These are phyloP conservation scores for Aurantiochytrium sp. DNA, from an alignment of 108 stramenopile genomes.

Conservation along the genomic window DNA sequence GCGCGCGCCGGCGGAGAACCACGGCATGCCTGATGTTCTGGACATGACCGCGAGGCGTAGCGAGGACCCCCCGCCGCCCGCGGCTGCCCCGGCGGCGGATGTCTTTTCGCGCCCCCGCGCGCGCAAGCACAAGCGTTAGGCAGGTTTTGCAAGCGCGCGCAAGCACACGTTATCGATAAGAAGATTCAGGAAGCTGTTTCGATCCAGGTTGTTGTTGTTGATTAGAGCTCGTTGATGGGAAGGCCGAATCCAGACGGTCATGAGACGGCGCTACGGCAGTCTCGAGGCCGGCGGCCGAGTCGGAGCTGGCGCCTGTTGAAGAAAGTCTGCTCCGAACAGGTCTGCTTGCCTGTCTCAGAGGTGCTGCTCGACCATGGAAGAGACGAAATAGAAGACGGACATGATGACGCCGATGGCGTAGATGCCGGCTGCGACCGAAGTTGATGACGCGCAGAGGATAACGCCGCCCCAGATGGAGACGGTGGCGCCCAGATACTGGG, in stretches of 20 bases:
- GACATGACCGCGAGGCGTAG: background rate
- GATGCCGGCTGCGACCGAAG: background rate
- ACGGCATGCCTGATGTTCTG: background rate
- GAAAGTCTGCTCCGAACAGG: no score
- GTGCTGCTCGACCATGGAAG: constrained; percentile 11
- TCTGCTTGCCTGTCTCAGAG: no score
- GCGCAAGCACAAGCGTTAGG: no score
- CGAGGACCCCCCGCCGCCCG: background rate
- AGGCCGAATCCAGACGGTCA: background rate
- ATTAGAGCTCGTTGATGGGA: background rate
- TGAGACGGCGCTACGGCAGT: background rate
- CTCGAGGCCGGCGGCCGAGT: no score
- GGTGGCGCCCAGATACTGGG: constrained; percentile 22
- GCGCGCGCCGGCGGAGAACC: background rate
- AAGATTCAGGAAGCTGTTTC: no score
- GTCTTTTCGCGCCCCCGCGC: no score
- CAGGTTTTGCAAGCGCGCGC: no score
- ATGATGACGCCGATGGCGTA: background rate
- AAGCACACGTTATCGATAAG: no score
- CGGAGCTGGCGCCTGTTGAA: no score
- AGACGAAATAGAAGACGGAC: background rate
- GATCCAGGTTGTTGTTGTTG: no score
- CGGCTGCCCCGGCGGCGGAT: no score
- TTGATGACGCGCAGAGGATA: background rate
- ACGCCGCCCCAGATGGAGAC: background rate